These are phyloP conservation scores for Camellia oleifera DNA, from an alignment of 179 eudicot species.

Conservation along the genomic window DNA sequence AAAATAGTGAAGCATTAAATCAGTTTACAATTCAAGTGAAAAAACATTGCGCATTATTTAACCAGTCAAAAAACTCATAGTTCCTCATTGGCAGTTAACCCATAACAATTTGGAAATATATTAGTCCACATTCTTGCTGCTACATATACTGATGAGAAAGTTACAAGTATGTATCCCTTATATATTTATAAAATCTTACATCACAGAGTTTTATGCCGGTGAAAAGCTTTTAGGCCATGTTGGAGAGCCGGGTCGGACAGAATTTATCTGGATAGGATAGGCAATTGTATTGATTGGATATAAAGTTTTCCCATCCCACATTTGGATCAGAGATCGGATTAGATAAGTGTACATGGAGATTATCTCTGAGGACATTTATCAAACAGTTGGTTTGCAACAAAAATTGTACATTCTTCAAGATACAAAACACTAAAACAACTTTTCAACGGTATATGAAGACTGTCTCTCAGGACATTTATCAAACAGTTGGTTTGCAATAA, in stretches of 20 bases:
- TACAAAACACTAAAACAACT: neutral
- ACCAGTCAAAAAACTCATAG: neutral
- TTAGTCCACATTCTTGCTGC: no score
- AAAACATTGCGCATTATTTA: slow-evolving; percentile 1
- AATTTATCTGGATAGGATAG: neutral
- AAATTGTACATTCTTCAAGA: neutral
- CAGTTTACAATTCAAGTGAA: neutral
- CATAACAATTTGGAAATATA: no score
- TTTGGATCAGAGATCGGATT: neutral
- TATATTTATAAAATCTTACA: neutral
- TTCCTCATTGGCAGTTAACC: neutral
- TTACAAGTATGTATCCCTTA: no score
- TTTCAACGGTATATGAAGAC: no score
- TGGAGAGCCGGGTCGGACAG: neutral
- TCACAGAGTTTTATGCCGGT: neutral
- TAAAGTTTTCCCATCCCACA: neutral
- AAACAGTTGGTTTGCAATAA: no score
- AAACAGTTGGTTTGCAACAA: neutral
- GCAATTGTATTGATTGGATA: neutral
- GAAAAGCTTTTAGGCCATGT: neutral
- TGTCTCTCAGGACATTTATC: no score
- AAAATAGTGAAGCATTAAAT: no score
- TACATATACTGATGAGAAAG: no score
- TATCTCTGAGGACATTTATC: neutral
- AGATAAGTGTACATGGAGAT: no score